Conservation (phyloP, 2,329 filamentous ascomycete species). For the Cytospora schulzeri region DNA sequence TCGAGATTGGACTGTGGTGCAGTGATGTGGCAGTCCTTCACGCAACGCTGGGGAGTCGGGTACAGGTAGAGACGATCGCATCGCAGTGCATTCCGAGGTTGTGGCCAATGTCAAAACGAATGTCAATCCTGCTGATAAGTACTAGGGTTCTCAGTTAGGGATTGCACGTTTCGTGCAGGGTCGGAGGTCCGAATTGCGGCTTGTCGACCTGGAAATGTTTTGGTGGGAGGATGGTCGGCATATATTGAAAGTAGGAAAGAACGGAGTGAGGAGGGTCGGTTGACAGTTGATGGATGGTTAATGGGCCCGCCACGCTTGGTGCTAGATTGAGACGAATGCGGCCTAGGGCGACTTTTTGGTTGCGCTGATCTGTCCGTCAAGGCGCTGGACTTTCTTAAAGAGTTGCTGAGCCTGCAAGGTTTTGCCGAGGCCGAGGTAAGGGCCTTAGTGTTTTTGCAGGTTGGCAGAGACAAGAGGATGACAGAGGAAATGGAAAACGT, state of each 20-base stretch:
- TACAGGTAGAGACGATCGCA: slow-evolving; percentile 26
- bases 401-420: neutral
- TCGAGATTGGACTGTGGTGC: slow-evolving; percentile 12
- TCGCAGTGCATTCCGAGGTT: slow-evolving; percentile 26
- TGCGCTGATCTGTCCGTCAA: slow-evolving; percentile 8
- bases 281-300: slow-evolving; percentile 10
- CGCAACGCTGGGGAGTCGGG: slow-evolving; percentile 25
- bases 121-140: neutral
- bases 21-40: slow-evolving; percentile 23
- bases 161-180: neutral
- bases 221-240: slow-evolving; percentile 4
- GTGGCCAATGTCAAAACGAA: neutral
- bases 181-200: neutral
- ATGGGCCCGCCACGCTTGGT: slow-evolving; percentile 15
- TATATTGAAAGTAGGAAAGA: slow-evolving; percentile 1
- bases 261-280: neutral
- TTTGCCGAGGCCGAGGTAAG: slow-evolving; percentile 5
- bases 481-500: neutral
- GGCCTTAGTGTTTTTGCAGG: neutral
- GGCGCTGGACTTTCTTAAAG: neutral
- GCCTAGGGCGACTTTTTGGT: slow-evolving; percentile 15
- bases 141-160: neutral
- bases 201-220: neutral
- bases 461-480: slow-evolving; percentile 3
- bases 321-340: slow-evolving; percentile 22